phyloP scores from a whole-genome alignment of 352 stramenopile species.

The Phytophthora sojae region DNA sequence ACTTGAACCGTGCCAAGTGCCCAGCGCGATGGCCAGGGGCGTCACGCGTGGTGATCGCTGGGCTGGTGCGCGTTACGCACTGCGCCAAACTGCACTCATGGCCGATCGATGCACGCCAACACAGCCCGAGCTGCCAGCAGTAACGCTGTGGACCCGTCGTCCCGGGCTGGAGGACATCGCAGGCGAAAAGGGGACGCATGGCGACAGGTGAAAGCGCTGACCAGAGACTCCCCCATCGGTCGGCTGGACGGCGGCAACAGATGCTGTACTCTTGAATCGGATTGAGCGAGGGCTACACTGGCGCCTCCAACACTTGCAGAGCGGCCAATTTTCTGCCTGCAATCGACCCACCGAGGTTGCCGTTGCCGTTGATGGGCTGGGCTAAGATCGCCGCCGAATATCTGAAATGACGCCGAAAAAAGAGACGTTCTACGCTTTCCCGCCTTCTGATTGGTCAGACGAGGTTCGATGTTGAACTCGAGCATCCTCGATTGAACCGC shows the following conservation, averaged over 20 bases:
- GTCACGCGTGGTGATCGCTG: constrained; percentile 8
- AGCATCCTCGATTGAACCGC: neutral
- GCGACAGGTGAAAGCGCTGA: constrained; percentile 17
- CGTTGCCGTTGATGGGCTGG: constrained; percentile 17
- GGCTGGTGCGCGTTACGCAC: constrained; percentile 16
- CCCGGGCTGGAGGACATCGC: neutral
- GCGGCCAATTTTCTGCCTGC: neutral
- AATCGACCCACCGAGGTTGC: constrained; percentile 1
- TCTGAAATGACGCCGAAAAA: constrained; percentile 28
- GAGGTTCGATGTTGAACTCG: constrained; percentile 32
- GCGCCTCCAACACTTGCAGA: too few relatives aligned
- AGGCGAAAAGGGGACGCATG: neutral
- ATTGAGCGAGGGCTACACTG: too few relatives aligned
- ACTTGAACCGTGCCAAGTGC: neutral
- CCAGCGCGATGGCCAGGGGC: neutral
- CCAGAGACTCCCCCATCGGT: neutral
- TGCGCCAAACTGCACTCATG: constrained; percentile 9
- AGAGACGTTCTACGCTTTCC: constrained; percentile 15
- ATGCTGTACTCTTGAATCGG: neutral
- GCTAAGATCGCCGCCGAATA: constrained; percentile 23
- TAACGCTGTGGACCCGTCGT: constrained; percentile 23
- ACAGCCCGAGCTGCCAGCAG: constrained; percentile 10
- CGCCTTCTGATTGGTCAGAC: constrained; percentile 12
- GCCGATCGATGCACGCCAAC: constrained; percentile 4
- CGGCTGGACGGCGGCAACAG: neutral